phyloP scores from a whole-genome alignment of 2,329 filamentous ascomycete genomes.

The Allantophomopsis cytisporea region DNA sequence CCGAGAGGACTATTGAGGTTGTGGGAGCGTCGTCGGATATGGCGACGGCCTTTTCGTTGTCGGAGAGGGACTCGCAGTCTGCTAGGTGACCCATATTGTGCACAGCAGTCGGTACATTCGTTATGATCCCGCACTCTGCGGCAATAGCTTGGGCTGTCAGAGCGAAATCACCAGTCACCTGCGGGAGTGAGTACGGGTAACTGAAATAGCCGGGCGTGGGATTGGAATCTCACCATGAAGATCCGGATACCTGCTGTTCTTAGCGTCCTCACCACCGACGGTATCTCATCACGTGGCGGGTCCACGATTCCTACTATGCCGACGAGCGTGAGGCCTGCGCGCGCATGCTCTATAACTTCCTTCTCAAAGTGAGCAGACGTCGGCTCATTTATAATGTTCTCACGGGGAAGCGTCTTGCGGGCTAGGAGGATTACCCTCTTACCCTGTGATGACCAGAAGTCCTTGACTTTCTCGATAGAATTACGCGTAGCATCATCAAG shows the following conservation, averaged over 20 bases:
- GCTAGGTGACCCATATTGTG: too few relatives aligned
- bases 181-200: too few relatives aligned
- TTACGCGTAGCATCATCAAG: slow-evolving; percentile 31
- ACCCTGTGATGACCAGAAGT: slow-evolving; percentile 54
- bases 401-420: slow-evolving; percentile 37
- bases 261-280: slow-evolving; percentile 44
- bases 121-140: slow-evolving; percentile 58
- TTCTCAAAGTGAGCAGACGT: slow-evolving; percentile 39
- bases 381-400: slow-evolving; percentile 6
- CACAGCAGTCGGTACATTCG: slow-evolving; percentile 29
- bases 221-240: slow-evolving; percentile 45
- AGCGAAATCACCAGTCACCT: slow-evolving; percentile 48
- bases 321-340: slow-evolving; percentile 32
- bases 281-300: slow-evolving; percentile 44
- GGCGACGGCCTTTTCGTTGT: too few relatives aligned
- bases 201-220: background rate
- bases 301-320: slow-evolving; percentile 46
- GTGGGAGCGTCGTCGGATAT: slow-evolving; percentile 1
- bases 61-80: slow-evolving; percentile 2
- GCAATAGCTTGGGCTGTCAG: slow-evolving; percentile 64
- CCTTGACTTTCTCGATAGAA: slow-evolving; percentile 44
- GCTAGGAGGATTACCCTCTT: slow-evolving; percentile 56
- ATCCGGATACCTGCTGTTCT: slow-evolving; percentile 60
- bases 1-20: slow-evolving; percentile 47
- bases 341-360: slow-evolving; percentile 38